Conservation (phyloP, 345 rosid species). For the Rhodomyrtus tomentosa region DNA sequence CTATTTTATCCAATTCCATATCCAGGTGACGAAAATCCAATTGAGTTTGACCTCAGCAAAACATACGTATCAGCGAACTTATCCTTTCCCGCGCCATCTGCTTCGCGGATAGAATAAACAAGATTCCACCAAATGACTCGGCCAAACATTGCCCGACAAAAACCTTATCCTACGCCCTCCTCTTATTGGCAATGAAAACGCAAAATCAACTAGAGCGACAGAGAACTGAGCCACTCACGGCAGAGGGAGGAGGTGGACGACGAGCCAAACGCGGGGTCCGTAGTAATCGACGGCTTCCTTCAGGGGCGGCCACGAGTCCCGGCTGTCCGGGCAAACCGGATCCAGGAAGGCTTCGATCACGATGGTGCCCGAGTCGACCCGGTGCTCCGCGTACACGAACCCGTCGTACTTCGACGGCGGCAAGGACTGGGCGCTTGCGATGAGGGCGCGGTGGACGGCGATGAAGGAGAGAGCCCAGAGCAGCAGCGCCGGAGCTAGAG, state of each 20-base stretch:
- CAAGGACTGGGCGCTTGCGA: constrained; percentile 27
- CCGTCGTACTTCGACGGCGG: constrained; percentile 73
- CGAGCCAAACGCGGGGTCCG: constrained; percentile 44
- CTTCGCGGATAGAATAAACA: neutral
- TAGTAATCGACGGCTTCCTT: constrained; percentile 47
- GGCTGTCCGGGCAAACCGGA: constrained; percentile 82
- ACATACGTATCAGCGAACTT: neutral
- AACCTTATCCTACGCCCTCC: neutral
- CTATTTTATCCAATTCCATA: neutral
- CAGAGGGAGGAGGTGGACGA: constrained; percentile 71
- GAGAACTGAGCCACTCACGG: constrained; percentile 40
- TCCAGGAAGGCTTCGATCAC: constrained; percentile 72
- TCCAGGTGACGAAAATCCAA: neutral
- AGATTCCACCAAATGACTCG: neutral
- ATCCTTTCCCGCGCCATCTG: neutral
- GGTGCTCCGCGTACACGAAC: constrained; percentile 31
- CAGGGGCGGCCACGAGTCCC: constrained; percentile 79
- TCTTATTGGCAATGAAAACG: neutral
- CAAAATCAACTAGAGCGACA: neutral
- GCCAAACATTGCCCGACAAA: neutral
- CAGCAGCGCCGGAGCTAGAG: neutral
- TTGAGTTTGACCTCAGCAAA: neutral
- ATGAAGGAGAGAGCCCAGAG: neutral
- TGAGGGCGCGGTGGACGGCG: neutral
- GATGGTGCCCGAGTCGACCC: constrained; percentile 29